A percentile compares a stretch with the other conserved stretches of the same genome.
Evolutionary conservation across 192 early-diverging fungal genomes (phyloP).

Genomic region (Chytriomyces hyalinus): DNA sequence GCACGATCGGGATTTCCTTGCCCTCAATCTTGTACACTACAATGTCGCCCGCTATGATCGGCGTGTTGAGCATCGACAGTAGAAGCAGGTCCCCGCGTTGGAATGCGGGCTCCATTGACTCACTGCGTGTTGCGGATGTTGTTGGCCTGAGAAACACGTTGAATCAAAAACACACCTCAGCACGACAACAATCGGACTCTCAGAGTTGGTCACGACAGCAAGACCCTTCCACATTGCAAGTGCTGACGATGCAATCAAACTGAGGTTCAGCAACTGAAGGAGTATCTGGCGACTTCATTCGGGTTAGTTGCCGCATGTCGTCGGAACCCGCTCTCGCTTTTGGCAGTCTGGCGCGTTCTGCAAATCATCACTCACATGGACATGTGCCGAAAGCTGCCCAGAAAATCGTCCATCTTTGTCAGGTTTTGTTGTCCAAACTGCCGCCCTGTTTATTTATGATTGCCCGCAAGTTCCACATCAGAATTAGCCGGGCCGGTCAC

Average conservation of each 20-base stretch:
- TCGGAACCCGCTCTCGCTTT: no score
- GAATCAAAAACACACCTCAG: conserved; percentile 64
- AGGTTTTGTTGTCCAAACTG: neutral
- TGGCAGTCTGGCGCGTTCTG: no score
- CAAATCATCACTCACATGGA: conserved; percentile 6
- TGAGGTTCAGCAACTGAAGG: conserved; percentile 81
- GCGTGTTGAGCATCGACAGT: conserved; percentile 72
- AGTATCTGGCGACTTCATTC: conserved; percentile 39
- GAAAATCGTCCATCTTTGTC: conserved; percentile 1
- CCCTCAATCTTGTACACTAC: conserved; percentile 90
- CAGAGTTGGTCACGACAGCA: conserved; percentile 81
- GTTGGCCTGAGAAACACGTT: neutral
- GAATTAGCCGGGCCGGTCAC: no score
- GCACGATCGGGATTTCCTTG: conserved; percentile 93
- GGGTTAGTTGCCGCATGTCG: neutral
- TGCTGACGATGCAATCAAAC: conserved; percentile 90
- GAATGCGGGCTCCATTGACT: conserved; percentile 98
- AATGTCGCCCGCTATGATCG: conserved; percentile 91
- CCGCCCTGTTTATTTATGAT: no score
- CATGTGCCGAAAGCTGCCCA: conserved; percentile 27
- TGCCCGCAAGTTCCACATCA: no score
- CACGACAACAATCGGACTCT: conserved; percentile 97
- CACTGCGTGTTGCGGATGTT: conserved; percentile 52
- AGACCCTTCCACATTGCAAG: conserved; percentile 97
- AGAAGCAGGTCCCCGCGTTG: conserved; percentile 92